Evolutionary conservation across 1,139 yeast species (phyloP).

Genomic region (Magnusiomyces tetraspermus): DNA sequence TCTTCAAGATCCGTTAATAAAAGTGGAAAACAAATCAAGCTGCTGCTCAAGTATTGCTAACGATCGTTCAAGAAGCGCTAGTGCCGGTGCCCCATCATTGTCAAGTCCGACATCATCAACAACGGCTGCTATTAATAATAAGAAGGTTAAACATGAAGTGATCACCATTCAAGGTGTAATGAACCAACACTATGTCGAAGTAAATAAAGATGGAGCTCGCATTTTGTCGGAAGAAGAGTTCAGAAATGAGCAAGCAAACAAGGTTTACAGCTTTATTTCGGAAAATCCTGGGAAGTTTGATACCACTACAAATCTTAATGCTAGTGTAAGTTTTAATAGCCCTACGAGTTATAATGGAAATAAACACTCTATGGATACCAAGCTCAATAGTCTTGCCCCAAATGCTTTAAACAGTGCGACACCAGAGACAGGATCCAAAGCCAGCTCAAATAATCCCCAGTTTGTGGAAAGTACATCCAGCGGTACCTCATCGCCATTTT

Average conservation of each 20-base stretch:
- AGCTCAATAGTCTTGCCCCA: no score
- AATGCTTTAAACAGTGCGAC: no score
- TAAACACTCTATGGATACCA: no score
- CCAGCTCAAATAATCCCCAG: no score
- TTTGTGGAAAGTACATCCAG: no score
- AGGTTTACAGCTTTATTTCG: neutral
- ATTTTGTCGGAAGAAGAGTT: conserved; percentile 1
- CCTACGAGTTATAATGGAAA: no score
- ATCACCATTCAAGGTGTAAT: conserved; percentile 4
- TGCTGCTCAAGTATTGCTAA: neutral
- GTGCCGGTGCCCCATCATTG: neutral
- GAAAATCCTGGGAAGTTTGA: conserved; percentile 1
- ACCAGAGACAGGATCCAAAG: no score
- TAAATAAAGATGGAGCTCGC: conserved; percentile 1
- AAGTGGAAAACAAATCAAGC: neutral
- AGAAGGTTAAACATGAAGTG: neutral
- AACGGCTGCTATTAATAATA: no score
- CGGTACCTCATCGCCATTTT: neutral
- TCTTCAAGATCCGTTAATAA: neutral
- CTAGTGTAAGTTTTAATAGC: no score
- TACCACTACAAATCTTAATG: no score
- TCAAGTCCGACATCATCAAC: no score
- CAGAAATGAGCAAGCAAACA: neutral
- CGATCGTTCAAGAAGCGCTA: neutral
- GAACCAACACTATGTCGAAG: conserved; percentile 3